Conservation (phyloP, 495 filamentous ascomycete genomes). For the Aspergillus incahuasiensis region DNA sequence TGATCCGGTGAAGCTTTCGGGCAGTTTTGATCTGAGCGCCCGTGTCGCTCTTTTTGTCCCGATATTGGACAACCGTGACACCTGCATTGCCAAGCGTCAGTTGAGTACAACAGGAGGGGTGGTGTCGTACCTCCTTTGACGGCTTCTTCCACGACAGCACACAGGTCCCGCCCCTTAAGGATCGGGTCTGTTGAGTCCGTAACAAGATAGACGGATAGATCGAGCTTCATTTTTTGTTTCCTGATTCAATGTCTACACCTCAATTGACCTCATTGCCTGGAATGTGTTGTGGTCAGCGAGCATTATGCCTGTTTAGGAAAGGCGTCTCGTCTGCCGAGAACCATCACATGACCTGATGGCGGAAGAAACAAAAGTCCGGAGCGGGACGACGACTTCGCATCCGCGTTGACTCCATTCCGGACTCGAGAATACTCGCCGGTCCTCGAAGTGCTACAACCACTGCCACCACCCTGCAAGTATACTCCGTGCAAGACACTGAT, state of each 20-base stretch:
- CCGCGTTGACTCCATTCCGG: constrained; percentile 13
- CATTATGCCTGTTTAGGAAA: constrained; percentile 6
- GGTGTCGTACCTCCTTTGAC: constrained; percentile 59
- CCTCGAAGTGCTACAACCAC: constrained; percentile 35
- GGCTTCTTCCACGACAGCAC: constrained; percentile 69
- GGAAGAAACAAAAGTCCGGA: background rate
- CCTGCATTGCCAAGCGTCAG: constrained; percentile 37
- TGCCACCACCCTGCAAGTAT: background rate
- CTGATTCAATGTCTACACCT: background rate
- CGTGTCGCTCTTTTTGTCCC: constrained; percentile 83
- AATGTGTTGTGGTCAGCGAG: background rate
- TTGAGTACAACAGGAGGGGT: constrained; percentile 7
- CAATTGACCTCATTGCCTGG: background rate
- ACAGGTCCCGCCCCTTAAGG: constrained; percentile 64
- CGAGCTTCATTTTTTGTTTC: constrained; percentile 33
- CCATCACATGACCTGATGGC: background rate
- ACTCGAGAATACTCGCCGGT: constrained; percentile 47
- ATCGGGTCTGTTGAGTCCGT: constrained; percentile 85
- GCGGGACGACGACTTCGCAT: constrained; percentile 10
- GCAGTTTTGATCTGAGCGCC: constrained; percentile 65
- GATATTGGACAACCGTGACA: constrained; percentile 82
- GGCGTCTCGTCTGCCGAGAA: background rate
- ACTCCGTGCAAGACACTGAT: background rate
- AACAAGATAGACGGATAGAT: constrained; percentile 79
- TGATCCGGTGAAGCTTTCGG: constrained; percentile 65